These are phyloP conservation scores for Pochonia chlamydosporia DNA, from an alignment of 2,329 filamentous ascomycete genomes.

Conservation along the genomic window DNA sequence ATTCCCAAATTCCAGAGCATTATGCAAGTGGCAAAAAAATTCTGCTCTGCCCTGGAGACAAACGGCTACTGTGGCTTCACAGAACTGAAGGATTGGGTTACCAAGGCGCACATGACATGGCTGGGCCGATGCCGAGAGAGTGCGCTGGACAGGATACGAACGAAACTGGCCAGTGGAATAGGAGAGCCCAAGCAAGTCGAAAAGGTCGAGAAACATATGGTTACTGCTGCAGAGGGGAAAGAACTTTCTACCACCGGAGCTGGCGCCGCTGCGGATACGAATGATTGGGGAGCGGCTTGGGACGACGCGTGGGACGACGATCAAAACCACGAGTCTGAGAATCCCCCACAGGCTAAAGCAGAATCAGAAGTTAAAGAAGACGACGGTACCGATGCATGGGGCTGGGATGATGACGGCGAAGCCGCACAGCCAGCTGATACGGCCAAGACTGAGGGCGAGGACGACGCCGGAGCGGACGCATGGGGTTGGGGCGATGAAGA, in stretches of 20 bases:
- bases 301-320: constrained; percentile 75
- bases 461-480: constrained; percentile 55
- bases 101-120: constrained; percentile 77
- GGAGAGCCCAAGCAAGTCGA: constrained; percentile 67
- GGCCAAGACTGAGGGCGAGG: constrained; percentile 23
- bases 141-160: constrained; percentile 69
- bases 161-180: constrained; percentile 60
- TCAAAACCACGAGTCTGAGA: constrained; percentile 34
- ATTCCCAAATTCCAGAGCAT: constrained; percentile 66
- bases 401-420: constrained; percentile 65
- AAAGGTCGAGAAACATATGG: constrained; percentile 74
- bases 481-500: constrained; percentile 85
- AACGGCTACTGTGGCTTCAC: constrained; percentile 57
- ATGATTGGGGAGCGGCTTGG: constrained; percentile 74
- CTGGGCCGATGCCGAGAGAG: constrained; percentile 75
- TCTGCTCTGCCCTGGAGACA: constrained; percentile 58
- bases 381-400: constrained; percentile 66
- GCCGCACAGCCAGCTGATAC: constrained; percentile 17
- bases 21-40: constrained; percentile 56
- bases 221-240: constrained; percentile 62
- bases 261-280: constrained; percentile 35
- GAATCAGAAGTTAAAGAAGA: constrained; percentile 23
- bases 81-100: constrained; percentile 72
- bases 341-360: constrained; percentile 11
- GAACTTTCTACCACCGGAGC: constrained; percentile 53